Conservation (phyloP, 1,284 basidiomycete species). For the Pisolithus thermaeus region DNA sequence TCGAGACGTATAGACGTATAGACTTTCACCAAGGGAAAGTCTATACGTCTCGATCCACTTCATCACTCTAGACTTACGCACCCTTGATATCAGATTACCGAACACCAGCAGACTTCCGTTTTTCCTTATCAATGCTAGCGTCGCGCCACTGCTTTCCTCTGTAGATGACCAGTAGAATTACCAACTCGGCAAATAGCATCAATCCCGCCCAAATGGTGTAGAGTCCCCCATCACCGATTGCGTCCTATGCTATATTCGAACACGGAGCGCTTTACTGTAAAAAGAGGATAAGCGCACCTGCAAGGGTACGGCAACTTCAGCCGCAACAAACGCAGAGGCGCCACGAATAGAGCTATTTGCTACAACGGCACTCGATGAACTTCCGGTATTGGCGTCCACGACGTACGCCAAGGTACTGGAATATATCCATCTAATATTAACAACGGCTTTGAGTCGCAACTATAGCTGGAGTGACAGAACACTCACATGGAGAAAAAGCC, state of each 20-base stretch:
- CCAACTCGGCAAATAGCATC: constrained; percentile 35
- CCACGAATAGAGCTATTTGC: constrained; percentile 69
- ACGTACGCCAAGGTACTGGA: constrained; percentile 70
- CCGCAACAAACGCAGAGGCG: constrained; percentile 60
- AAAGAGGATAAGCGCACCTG: constrained; percentile 9
- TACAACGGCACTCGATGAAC: constrained; percentile 67
- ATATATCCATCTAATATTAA: constrained; percentile 54
- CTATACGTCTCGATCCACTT: no score
- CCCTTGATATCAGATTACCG: background rate
- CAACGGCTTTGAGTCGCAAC: no score
- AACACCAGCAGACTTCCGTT: background rate
- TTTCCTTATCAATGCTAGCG: constrained; percentile 15
- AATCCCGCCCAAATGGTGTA: constrained; percentile 58
- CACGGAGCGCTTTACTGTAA: background rate
- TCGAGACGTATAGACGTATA: no score
- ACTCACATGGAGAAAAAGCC: constrained; percentile 71
- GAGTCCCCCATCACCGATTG: constrained; percentile 59
- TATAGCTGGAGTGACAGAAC: background rate
- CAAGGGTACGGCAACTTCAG: constrained; percentile 54
- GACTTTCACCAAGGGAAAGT: no score
- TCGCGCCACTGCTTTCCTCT: constrained; percentile 37
- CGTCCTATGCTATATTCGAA: constrained; percentile 29
- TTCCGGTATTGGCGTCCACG: constrained; percentile 72
- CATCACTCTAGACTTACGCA: background rate
- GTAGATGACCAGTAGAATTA: constrained; percentile 39